Evolutionary conservation across 2,329 filamentous ascomycete species (phyloP).

Genomic region (Aspergillus fumigatus): DNA sequence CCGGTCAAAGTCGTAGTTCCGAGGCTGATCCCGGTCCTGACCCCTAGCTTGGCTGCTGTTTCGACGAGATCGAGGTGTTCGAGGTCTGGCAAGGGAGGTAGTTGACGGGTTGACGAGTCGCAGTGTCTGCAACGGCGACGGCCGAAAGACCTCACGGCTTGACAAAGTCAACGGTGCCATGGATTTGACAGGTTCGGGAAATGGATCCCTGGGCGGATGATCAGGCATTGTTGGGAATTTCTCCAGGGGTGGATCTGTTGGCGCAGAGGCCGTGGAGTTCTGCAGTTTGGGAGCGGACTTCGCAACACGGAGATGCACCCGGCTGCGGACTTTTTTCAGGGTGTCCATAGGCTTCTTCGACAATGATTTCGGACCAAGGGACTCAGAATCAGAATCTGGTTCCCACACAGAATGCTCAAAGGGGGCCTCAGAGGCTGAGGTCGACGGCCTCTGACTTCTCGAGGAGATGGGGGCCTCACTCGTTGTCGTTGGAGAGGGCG

Average conservation of each 20-base stretch:
- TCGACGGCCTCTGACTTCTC: conserved; percentile 28
- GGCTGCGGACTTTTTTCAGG: conserved; percentile 37
- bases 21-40: conserved; percentile 3
- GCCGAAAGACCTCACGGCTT: conserved; percentile 22
- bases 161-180: conserved; percentile 16
- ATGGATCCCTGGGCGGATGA: conserved; percentile 12
- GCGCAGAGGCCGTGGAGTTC: conserved; percentile 16
- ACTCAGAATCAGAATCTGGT: conserved; percentile 37
- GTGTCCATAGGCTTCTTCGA: conserved; percentile 37
- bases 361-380: conserved; percentile 29
- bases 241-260: conserved; percentile 18
- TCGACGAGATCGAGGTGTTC: conserved; percentile 18
- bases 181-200: conserved; percentile 13
- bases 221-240: conserved; percentile 29
- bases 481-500: conserved; percentile 28
- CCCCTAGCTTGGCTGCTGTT: conserved; percentile 16
- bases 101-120: conserved; percentile 35
- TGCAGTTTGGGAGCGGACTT: conserved; percentile 35
- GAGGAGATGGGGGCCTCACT: conserved; percentile 25
- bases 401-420: conserved; percentile 39
- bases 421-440: conserved; percentile 28
- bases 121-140: conserved; percentile 26
- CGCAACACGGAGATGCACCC: conserved; percentile 35
- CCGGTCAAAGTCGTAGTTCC: conserved; percentile 29
- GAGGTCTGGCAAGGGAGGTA: conserved; percentile 27